Evolutionary conservation across 345 rosid genomes (phyloP), one percentile per base, ranked within the genome.

Genomic region (Isatis tinctoria): DNA sequence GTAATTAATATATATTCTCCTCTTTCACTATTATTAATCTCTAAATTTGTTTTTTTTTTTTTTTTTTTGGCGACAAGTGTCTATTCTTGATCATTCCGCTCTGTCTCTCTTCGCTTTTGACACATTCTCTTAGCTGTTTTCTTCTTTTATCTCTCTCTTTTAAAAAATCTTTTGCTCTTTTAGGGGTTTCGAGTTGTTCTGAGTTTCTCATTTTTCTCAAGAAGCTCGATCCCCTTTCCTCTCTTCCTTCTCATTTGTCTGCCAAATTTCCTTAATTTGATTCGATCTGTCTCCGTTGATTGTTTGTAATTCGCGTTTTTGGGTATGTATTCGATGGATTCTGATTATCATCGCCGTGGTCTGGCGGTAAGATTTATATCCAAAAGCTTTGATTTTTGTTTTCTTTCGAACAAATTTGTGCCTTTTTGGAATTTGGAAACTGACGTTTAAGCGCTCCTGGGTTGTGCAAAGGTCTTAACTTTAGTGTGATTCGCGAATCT

Each of bases 271-370:
- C 45, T 16, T 41, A 2, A 12, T 5, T 57, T 62, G 37, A 6
- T 68, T 77, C 22, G 32, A 60, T 39, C 17, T 45, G 2, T 67
- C 65, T 48, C 54, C 62, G 18, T 53, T 30, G 32, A 45, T 20
- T 56, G 14, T 10, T 59, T 48, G 26, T 22, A 9, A 24, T 48
- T 48, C 11, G n/a, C n/a, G n/a, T n/a, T n/a, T n/a, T n/a, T 47
- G 27, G 14, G 22, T 75, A 49, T 81, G 74, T 30, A 49, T 66
- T 63, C 67, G 7, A 85, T 85, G 89, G 89, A 80, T 56, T 68
- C 60, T 65, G 81, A 71, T 24, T 82, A 75, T 63, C 68, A 39
- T 41, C 78, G 67, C 24, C 84, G 54, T 32, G 66, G 70, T 62
- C 33, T 63, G 40, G 78, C 45, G 86, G 85, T 83, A 75, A 78